Base-by-base conservation (phyloP, 257 asterid species). In the Jacaranda copaia region DNA sequence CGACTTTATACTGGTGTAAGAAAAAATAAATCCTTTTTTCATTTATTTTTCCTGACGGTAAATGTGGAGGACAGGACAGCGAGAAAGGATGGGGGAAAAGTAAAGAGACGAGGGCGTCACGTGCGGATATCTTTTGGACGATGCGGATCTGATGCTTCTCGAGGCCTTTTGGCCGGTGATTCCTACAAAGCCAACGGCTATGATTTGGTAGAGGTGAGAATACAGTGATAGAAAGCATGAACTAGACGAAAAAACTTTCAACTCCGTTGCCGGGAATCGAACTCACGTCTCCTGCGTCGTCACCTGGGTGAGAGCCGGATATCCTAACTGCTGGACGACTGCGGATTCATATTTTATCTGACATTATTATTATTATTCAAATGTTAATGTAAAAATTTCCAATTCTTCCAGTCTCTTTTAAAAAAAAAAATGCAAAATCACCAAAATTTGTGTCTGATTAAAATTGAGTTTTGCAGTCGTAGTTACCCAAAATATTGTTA, bases 251-350 rank as follows among this genome's bases (percentile, higher is more conserved):
- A 68, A 57, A 6, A 0, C 1, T 0, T 8, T 11, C 6, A 7
- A 7, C 84, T 91, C 96, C 96, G 84, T 83, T 88, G 94, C 93
- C 96, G 97, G 96, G 97, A 93, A 86, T 89, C 83, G 96, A 90
- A 93, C 96, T 96, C 94, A 93, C 95, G 96, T 91, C 97, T 56
- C 94, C 90, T 88, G 91, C 95, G 96, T 89, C 95, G 96, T 91
- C 97, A 52, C 94, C 90, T 88, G 91, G 96, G 96, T 89, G 97
- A 89, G 90, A 92, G 96, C 97, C 94, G 90, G 92, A 88, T 89
- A 92, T 94, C 98, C 98, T 94, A 87, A 92, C 97, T 94, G 92
- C 96, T 92, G 97, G 97, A 94, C 93, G 93, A 90, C 90, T 88
- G 78, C 80, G 96, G 96, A 93, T n/a, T n/a, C n/a, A n/a, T n/a